Percentiles rank a stretch among this genome's conserved stretches.
Evolutionary conservation across 768 basidiomycete genomes (phyloP).

Genomic region (Trametes elegans): DNA sequence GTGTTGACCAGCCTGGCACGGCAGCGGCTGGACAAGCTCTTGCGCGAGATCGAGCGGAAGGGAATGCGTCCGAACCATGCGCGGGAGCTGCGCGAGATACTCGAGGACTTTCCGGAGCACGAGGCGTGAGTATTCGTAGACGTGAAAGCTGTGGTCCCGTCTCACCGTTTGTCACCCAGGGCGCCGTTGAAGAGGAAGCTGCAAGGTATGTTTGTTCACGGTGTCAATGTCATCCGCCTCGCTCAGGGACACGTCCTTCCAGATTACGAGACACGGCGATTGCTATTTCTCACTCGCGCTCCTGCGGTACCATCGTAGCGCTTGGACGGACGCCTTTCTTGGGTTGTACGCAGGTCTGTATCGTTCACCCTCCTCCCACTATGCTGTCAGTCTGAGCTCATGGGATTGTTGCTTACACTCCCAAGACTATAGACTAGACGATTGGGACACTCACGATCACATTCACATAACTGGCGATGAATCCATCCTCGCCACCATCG

Average conservation of each 20-base stretch:
- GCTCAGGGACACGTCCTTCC: neutral
- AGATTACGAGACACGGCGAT: slow-evolving; percentile 1
- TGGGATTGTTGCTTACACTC: too few relatives aligned
- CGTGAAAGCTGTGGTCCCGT: neutral
- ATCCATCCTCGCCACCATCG: too few relatives aligned
- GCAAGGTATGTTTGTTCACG: neutral
- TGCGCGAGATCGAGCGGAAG: neutral
- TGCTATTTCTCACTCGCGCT: neutral
- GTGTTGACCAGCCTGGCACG: neutral
- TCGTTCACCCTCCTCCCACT: too few relatives aligned
- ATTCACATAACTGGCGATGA: too few relatives aligned
- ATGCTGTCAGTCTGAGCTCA: too few relatives aligned
- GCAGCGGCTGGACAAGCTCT: neutral
- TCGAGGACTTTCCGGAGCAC: slow-evolving; percentile 1
- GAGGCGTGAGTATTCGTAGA: neutral
- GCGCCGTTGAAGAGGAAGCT: neutral
- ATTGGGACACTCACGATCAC: too few relatives aligned
- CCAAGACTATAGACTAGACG: too few relatives aligned
- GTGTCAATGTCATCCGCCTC: too few relatives aligned
- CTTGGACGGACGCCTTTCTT: too few relatives aligned
- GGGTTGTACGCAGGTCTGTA: too few relatives aligned
- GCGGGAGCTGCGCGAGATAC: neutral
- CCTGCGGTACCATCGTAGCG: neutral
- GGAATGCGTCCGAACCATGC: slow-evolving; percentile 1
- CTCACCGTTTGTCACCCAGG: neutral